A percentile compares a stretch with the other conserved stretches of the same genome.
Conservation (phyloP, 2,329 filamentous ascomycete species). For the Penicillium sp. region DNA sequence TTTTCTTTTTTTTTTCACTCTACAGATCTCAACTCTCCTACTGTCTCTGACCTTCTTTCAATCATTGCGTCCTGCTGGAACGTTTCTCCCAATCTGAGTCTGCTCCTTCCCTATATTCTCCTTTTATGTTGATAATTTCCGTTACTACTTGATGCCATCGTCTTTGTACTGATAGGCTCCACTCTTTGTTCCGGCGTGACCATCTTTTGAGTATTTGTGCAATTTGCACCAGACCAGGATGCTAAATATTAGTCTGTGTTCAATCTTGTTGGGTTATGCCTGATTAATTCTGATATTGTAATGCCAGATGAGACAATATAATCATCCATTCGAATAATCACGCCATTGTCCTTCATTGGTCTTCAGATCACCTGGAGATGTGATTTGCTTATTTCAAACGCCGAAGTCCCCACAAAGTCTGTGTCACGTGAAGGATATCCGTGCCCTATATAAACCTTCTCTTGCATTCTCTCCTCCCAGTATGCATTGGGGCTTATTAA, state of each 20-base stretch:
- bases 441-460: neutral
- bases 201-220: conserved; percentile 13
- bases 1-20: conserved; percentile 1
- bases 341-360: neutral
- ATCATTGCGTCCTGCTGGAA: neutral
- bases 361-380: neutral
- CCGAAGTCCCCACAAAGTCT: neutral
- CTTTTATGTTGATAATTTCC: conserved; percentile 20
- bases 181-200: conserved; percentile 13
- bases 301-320: too few relatives aligned
- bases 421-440: neutral
- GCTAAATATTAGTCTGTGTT: conserved; percentile 10
- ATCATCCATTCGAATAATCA: neutral
- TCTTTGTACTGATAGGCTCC: conserved; percentile 9
- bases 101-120: conserved; percentile 8
- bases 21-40: conserved; percentile 5
- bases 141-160: conserved; percentile 8
- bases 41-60: conserved; percentile 8
- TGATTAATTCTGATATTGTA: neutral
- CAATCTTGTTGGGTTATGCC: neutral
- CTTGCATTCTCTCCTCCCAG: neutral
- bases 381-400: neutral
- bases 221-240: conserved; percentile 15
- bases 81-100: conserved; percentile 3
- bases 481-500: neutral